Evolutionary conservation across 345 rosid species (phyloP).

Genomic region (Salix viminalis): DNA sequence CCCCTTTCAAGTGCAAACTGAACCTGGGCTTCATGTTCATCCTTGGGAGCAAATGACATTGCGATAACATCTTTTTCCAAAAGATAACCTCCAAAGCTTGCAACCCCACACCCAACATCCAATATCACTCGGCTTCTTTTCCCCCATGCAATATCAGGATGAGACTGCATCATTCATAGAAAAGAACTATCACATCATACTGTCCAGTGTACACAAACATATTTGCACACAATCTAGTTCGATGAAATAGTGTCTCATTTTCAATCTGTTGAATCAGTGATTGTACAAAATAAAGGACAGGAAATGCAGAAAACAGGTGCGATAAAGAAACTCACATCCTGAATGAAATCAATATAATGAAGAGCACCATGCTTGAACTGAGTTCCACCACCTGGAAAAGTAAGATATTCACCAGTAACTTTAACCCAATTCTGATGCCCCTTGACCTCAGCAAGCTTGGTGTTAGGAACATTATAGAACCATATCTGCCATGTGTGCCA

Average conservation of each 20-base stretch:
- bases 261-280: not conserved
- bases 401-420: constrained; percentile 73
- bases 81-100: constrained; percentile 94
- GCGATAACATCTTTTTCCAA: constrained; percentile 80
- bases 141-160: constrained; percentile 80
- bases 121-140: constrained; percentile 70
- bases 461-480: constrained; percentile 89
- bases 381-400: constrained; percentile 62
- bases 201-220: constrained; percentile 8
- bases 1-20: constrained; percentile 99
- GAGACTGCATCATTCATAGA: constrained; percentile 53
- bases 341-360: not conserved
- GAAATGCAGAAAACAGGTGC: constrained; percentile 85
- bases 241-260: not conserved
- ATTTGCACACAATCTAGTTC: not conserved
- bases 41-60: constrained; percentile 98
- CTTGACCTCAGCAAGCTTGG: constrained; percentile 80
- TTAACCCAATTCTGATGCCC: constrained; percentile 99
- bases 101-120: constrained; percentile 99
- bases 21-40: constrained; percentile 98
- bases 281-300: constrained; percentile 53
- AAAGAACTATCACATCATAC: not conserved
- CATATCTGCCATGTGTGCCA: constrained; percentile 59
- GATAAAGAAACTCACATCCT: constrained; percentile 6
- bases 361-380: not conserved